Percentiles rank a stretch among this genome's conserved stretches.
These are phyloP conservation scores for Gossypium schwendimanii DNA, from an alignment of 441 rosid genomes.

Conservation along the genomic window DNA sequence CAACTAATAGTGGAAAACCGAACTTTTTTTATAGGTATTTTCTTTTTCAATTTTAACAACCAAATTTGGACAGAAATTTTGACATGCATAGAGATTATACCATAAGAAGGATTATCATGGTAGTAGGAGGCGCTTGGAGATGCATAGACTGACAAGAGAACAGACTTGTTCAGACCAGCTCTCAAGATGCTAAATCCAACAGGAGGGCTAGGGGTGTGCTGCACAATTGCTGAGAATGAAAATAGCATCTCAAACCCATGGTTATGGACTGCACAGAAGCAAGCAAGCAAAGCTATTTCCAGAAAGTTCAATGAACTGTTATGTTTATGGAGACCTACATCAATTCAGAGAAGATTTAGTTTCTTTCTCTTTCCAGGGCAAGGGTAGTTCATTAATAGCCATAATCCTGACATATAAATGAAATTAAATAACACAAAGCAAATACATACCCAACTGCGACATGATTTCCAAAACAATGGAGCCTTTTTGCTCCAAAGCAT, in stretches of 20 bases:
- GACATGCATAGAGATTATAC: slow-evolving; percentile 39
- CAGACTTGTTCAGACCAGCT: slow-evolving; percentile 98
- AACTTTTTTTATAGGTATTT: not conserved
- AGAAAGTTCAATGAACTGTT: slow-evolving; percentile 81
- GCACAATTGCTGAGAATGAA: slow-evolving; percentile 90
- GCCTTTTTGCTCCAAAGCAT: slow-evolving; percentile 54
- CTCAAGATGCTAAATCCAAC: slow-evolving; percentile 92
- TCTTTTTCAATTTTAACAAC: slow-evolving; percentile 5
- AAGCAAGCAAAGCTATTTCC: slow-evolving; percentile 94
- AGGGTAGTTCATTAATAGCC: slow-evolving; percentile 2
- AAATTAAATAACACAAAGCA: slow-evolving; percentile 16
- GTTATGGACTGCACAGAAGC: slow-evolving; percentile 95
- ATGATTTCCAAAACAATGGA: slow-evolving; percentile 63
- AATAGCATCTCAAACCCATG: slow-evolving; percentile 93
- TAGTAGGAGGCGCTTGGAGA: slow-evolving; percentile 44
- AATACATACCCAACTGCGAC: slow-evolving; percentile 68
- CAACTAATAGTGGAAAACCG: slow-evolving; percentile 15
- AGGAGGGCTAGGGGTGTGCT: slow-evolving; percentile 87
- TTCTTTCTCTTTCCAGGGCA: not conserved
- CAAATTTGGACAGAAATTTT: slow-evolving; percentile 8
- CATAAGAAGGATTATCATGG: slow-evolving; percentile 65
- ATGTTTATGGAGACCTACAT: slow-evolving; percentile 80
- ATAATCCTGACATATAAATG: not conserved
- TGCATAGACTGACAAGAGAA: slow-evolving; percentile 85
- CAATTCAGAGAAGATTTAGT: slow-evolving; percentile 20